phyloP scores from a whole-genome alignment of 495 filamentous ascomycete genomes.

The Astrothelium subdiscretum region DNA sequence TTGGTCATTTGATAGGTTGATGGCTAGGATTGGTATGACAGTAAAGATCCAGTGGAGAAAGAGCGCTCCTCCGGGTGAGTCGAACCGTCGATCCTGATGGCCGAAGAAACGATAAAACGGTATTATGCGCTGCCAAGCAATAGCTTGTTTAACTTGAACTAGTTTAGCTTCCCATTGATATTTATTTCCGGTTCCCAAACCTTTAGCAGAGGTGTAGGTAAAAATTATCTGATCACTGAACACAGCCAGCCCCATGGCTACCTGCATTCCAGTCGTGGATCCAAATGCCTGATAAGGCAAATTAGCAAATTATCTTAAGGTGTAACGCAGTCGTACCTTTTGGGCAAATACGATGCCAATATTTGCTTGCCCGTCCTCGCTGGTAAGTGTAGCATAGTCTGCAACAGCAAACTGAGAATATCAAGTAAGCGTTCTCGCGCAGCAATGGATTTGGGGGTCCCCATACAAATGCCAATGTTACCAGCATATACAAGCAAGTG shows the following conservation, averaged over 20 bases:
- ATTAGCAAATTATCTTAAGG: neutral
- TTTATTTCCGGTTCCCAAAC: neutral
- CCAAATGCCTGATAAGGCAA: neutral
- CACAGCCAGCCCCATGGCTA: neutral
- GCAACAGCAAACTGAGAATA: neutral
- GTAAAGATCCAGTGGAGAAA: slow-evolving; percentile 15
- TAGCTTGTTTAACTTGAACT: slow-evolving; percentile 6
- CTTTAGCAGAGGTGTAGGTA: neutral
- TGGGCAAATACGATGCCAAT: neutral
- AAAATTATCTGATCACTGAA: neutral
- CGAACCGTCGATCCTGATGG: neutral
- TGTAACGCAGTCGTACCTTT: neutral
- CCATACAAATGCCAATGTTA: slow-evolving; percentile 23
- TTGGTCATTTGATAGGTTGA: neutral
- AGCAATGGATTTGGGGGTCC: neutral
- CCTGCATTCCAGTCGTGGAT: neutral
- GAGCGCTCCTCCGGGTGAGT: slow-evolving; percentile 5
- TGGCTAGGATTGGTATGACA: slow-evolving; percentile 2
- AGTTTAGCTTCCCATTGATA: neutral
- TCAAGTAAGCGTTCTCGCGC: neutral
- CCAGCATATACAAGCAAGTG: slow-evolving; percentile 6
- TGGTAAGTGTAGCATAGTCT: neutral
- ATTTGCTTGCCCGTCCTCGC: neutral
- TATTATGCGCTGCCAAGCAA: slow-evolving; percentile 9
- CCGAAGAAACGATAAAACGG: slow-evolving; percentile 6